Base-by-base conservation (phyloP, 805 yeast species). In the Yarrowia sp. region DNA sequence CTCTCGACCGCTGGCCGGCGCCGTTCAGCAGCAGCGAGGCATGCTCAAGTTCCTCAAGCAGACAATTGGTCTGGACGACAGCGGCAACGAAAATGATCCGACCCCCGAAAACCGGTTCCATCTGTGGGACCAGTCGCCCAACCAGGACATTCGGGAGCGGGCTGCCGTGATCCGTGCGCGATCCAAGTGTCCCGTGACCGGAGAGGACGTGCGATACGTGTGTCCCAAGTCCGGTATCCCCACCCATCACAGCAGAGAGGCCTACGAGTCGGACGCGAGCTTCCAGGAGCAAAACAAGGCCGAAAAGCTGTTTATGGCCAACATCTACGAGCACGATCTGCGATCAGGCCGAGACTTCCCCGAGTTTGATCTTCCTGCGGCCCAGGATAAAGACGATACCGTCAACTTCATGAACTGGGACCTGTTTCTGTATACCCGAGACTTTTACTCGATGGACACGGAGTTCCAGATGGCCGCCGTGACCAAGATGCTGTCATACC, bases 171-270 rank as follows among this genome's bases (percentile, higher is more conserved):
- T 94, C 70, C 85, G 93, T 75, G 89, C 96, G 5, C 83, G 87
- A 70, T 97, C 97, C 12, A 85, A 85, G 74, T 94, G 98, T 77
- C 98, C 98, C 0, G 95, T 93, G 13, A 93, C 98, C 0, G 83
- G 86, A 19, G 84, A 87, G 71, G 88, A 89, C 55, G 91, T 95
- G 69, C 83, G 88, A 71, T 95, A 83, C 77, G 91, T 93, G 1
- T 95, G 98, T 79, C 99, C 99, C 1, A 80, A 85, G 68, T 90
- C 97, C 5, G 99, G 99, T 2, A 92, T 95, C 63, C 99, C 99
- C 30, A 95, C 99, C 4, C 99, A 95, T 77, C 96, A 91, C 75
- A 87, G 91, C 20, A 83, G 84, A 75, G 92, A 89, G 71, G 97
- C 97, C 0, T 95, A 98, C 97, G 88, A 87, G 74, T 79, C 80